A percentile compares a stretch with the other conserved stretches of the same genome.
Evolutionary conservation across 495 filamentous ascomycete genomes (phyloP).

Genomic region (Elasticomyces elasticus): DNA sequence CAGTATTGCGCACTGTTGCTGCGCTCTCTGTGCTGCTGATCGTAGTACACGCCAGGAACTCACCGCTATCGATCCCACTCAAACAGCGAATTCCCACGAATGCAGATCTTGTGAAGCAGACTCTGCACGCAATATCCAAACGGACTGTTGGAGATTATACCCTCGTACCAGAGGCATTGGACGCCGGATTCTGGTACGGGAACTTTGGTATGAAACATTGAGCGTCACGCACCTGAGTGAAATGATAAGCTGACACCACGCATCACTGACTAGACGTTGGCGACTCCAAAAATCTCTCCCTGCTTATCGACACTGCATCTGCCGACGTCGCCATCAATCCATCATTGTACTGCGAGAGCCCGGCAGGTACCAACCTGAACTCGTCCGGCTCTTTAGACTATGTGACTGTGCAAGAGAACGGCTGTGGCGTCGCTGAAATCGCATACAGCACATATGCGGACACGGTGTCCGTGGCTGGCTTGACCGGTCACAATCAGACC

Average conservation of each 20-base stretch:
- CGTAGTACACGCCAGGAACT: too few relatives aligned
- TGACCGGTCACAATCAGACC: neutral
- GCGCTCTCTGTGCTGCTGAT: too few relatives aligned
- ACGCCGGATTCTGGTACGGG: constrained; percentile 11
- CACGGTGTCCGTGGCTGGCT: constrained; percentile 1
- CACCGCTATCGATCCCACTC: too few relatives aligned
- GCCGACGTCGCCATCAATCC: constrained; percentile 6
- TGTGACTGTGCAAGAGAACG: neutral
- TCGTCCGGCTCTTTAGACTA: neutral
- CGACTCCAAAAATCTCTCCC: neutral
- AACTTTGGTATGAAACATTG: too few relatives aligned
- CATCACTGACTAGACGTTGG: too few relatives aligned
- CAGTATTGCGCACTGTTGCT: too few relatives aligned
- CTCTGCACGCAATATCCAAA: too few relatives aligned
- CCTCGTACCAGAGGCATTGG: neutral
- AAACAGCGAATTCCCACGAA: too few relatives aligned
- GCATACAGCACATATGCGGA: constrained; percentile 1
- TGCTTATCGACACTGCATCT: constrained; percentile 15
- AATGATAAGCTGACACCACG: too few relatives aligned
- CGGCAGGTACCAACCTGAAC: neutral
- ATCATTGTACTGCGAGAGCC: neutral
- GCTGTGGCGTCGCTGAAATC: constrained; percentile 7
- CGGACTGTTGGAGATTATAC: neutral
- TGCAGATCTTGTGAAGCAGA: too few relatives aligned
- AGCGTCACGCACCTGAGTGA: too few relatives aligned